These are phyloP conservation scores for Dicorynia guianensis DNA, from an alignment of 306 rosid genomes.

Conservation along the genomic window DNA sequence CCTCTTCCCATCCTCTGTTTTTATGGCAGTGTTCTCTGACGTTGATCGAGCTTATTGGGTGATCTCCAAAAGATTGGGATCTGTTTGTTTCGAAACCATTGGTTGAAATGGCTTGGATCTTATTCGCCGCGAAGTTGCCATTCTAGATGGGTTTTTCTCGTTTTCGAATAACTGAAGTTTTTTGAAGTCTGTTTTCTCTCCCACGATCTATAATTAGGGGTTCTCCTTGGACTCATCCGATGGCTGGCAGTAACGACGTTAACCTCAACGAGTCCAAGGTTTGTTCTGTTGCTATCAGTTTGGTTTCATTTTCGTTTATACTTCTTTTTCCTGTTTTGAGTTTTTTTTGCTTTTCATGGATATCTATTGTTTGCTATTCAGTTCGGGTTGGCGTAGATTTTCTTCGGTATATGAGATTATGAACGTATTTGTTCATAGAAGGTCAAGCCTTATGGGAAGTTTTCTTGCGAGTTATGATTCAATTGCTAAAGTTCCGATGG, in stretches of 20 bases:
- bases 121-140: background rate
- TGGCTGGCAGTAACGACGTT: slow-evolving; percentile 68
- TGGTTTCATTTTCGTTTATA: background rate
- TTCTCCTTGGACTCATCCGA: slow-evolving; percentile 29
- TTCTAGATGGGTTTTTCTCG: slow-evolving; percentile 20
- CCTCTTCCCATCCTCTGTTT: background rate
- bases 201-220: slow-evolving; percentile 40
- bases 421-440: slow-evolving; percentile 17
- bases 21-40: slow-evolving; percentile 23
- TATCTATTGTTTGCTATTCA: background rate
- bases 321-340: background rate
- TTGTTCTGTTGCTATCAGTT: slow-evolving; percentile 11
- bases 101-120: slow-evolving; percentile 1
- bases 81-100: background rate
- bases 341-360: background rate
- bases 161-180: slow-evolving; percentile 29
- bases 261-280: slow-evolving; percentile 72
- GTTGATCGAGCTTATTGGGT: slow-evolving; percentile 3
- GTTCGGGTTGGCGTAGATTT: background rate
- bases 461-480: too few relatives aligned
- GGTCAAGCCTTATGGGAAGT: background rate
- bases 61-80: slow-evolving; percentile 28
- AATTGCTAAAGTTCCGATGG: too few relatives aligned
- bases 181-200: slow-evolving; percentile 25
- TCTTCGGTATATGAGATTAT: slow-evolving; percentile 21